Evolutionary conservation across 163 green algal species (phyloP), one percentile per base, ranked within the genome.

Genomic region (Chlamydomonas reinhardtii): DNA sequence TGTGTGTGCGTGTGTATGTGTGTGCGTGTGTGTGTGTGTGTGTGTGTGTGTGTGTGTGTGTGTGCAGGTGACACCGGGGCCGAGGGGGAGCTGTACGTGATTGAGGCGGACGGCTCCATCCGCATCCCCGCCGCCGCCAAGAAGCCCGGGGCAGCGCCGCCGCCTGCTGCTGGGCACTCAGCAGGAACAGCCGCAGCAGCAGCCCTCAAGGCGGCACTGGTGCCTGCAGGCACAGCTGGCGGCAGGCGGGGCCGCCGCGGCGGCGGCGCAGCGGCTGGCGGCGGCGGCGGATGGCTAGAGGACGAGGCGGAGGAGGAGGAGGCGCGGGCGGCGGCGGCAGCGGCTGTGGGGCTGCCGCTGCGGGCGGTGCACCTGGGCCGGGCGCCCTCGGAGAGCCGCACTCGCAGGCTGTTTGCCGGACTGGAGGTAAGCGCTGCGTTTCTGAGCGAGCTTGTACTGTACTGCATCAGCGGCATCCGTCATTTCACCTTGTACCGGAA

Each of bases 121-220:
- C 81, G 81, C 56, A 87, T 87, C 61, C 81, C 81, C 0, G 59
- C 71, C 12, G 68, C n/a, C 25, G 79, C 79, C 22, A 85, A 85
- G 54, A 56, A 34, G 16, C 79, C 79, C 17, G n/a, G 0, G 31
- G 35, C 52, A 54, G 31, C 52, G 5, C 3, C 52, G 52, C 54
- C 52, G 16, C 31, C 74, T n/a, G 11, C 62, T 4, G 17, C 56
- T 22, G 5, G n/a, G n/a, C n/a, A n/a, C n/a, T 66, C 59, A 66
- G 59, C 59, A 15, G 59, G 2, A 17, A 19, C 48, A 17, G 6
- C 48, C 48, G 48, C 48, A 56, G 12, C 43, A 54, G 43, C 43
- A 54, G 39, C 48, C 6, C 48, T 9, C 48, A 56, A n/a, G n/a
- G n/a, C n/a, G 12, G 48, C 48, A 19, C 48, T 56, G 48, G 48